Conservation (phyloP, 1,284 basidiomycete species). For the Ceratobasidium sp. region DNA sequence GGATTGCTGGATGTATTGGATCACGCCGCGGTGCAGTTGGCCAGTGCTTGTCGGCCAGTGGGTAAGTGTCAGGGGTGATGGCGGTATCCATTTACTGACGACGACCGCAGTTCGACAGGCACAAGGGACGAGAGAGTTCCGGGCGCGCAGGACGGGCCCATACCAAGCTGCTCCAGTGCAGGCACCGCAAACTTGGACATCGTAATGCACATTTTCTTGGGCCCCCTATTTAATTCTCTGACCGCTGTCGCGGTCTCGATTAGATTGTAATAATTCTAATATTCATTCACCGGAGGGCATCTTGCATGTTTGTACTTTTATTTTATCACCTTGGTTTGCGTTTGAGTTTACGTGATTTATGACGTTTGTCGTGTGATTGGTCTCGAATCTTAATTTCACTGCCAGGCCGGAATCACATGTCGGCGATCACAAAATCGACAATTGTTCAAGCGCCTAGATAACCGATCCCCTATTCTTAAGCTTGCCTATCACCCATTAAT, state of each 20-base stretch:
- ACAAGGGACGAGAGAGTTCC: slow-evolving; percentile 18
- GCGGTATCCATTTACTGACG: background rate
- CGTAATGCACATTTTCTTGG: background rate
- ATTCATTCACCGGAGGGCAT: too few relatives aligned
- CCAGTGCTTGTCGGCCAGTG: slow-evolving; percentile 8
- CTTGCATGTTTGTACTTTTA: too few relatives aligned
- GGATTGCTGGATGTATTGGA: slow-evolving; percentile 20
- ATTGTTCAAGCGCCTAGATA: slow-evolving; percentile 4
- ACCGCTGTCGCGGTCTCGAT: too few relatives aligned
- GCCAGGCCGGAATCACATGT: too few relatives aligned
- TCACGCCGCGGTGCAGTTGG: background rate
- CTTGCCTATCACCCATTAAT: background rate
- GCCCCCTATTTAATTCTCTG: background rate
- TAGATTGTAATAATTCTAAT: too few relatives aligned
- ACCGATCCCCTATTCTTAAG: background rate
- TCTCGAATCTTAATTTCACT: too few relatives aligned
- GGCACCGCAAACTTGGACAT: slow-evolving; percentile 17
- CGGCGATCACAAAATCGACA: too few relatives aligned
- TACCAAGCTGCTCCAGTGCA: slow-evolving; percentile 18
- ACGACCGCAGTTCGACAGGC: slow-evolving; percentile 20
- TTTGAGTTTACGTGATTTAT: too few relatives aligned
- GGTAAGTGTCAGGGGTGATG: background rate
- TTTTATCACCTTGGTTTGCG: too few relatives aligned
- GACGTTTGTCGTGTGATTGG: too few relatives aligned
- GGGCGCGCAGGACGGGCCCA: slow-evolving; percentile 7